Base-by-base conservation (phyloP, 495 filamentous ascomycete genomes). In the Neurospora sp. region DNA sequence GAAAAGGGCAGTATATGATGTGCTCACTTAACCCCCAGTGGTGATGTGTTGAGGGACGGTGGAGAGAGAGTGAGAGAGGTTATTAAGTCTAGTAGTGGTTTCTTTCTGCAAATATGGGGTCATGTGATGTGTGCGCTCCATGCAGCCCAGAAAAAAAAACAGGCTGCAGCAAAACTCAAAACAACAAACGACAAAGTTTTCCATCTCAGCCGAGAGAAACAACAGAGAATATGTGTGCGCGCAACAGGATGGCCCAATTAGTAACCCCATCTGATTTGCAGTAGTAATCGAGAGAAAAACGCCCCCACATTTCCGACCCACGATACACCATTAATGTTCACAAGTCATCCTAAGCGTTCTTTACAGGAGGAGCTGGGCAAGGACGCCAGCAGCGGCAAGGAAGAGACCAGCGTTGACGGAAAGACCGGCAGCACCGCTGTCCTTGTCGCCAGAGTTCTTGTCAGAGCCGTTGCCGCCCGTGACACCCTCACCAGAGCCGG, bases 371-470 rank as follows among this genome's bases (percentile, higher is more conserved):
- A 78, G 73, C 70, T 77, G 73, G 72, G 83, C 79, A 62, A 85
- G 62, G 42, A 76, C 83, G 72, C 78, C 84, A 15, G 84, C 70
- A 71, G 80, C 79, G 66, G 80, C 81, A 11, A 85, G 77, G 38
- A 78, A 81, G 70, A 84, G 72, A 13, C 85, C 76, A n/a, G 79
- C 80, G 79, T 81, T 85, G 74, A 79, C 70, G 48, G 76, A 43
- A 36, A 82, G 59, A 39, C 77, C 76, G 38, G 79, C 77, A 39
- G 82, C 81, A 17, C 80, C 77, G 37, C 78, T 81, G 31, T 81
- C 74, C 42, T 79, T 74, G 70, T 77, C 71, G 71, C 69, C 70
- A 38, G 69, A 72, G 31, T 70, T 73, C 48, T 40, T 74, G 71
- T 72, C 34, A 71, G 39, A 69, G 70, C 74, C 70, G 71, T 59